phyloP scores from a whole-genome alignment of 345 rosid genomes.

The Camelina laxa region DNA sequence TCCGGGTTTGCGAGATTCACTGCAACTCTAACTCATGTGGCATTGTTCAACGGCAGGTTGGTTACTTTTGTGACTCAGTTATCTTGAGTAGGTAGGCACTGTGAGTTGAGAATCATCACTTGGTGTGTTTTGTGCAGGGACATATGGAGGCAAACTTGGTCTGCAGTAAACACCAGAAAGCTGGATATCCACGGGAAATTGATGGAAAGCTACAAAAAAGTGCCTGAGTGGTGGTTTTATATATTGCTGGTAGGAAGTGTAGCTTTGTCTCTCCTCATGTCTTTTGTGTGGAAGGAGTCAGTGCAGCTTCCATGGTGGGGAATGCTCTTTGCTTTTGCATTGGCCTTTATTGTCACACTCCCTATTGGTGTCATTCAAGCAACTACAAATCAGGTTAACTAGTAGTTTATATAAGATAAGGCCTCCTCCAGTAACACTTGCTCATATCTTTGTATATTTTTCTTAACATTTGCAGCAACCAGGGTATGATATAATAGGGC shows the following conservation, averaged over 20 bases:
- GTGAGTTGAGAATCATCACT: background rate
- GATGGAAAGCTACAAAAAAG: slow-evolving; percentile 86
- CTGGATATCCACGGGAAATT: slow-evolving; percentile 79
- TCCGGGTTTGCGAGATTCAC: slow-evolving; percentile 97
- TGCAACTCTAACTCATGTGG: slow-evolving; percentile 93
- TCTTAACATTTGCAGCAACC: slow-evolving; percentile 76
- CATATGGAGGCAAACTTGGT: slow-evolving; percentile 78
- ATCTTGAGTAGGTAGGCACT: slow-evolving; percentile 2
- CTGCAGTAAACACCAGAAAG: slow-evolving; percentile 72
- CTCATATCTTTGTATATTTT: slow-evolving; percentile 2
- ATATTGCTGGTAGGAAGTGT: slow-evolving; percentile 64
- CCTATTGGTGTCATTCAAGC: slow-evolving; percentile 99
- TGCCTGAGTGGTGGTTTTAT: slow-evolving; percentile 95
- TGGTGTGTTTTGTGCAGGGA: slow-evolving; percentile 59
- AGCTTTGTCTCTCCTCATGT: slow-evolving; percentile 67
- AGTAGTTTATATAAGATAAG: background rate
- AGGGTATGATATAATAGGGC: slow-evolving; percentile 96
- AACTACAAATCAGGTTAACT: slow-evolving; percentile 89
- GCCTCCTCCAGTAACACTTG: slow-evolving; percentile 3
- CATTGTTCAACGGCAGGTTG: slow-evolving; percentile 93
- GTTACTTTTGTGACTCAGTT: slow-evolving; percentile 18
- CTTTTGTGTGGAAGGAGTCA: slow-evolving; percentile 74
- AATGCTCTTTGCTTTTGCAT: slow-evolving; percentile 82
- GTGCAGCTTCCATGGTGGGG: slow-evolving; percentile 98
- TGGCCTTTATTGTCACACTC: slow-evolving; percentile 93